Base-by-base conservation (phyloP, 2,329 filamentous ascomycete genomes). In the Cryphonectria parasitica region DNA sequence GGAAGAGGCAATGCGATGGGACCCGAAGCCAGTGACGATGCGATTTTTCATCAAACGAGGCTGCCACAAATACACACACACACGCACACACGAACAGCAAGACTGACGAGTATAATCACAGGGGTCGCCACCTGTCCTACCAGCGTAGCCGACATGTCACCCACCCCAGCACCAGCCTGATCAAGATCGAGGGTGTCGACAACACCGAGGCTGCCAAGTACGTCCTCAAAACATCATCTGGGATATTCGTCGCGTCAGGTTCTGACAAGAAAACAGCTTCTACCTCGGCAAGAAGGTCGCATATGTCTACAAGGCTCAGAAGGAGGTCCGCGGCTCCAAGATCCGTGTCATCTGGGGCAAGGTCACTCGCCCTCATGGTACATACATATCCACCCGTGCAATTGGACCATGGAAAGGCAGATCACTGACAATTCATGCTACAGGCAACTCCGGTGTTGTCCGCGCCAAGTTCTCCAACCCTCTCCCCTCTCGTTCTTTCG, bases 341-440 rank as follows among this genome's bases (percentile, higher is more conserved):
- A 97, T 98, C 87, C 91, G 95, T 82, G 92, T 98, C 79, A 98
- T 98, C 88, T 98, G 95, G 94, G 95, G 95, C 88, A 98, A 97
- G 89, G 92, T 98, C 83, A 97, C 94, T 83, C 89, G 94, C 82
- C 91, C 94, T 83, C 95, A 98, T 87, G 95, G 93, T 95, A 92
- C 79, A 86, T 83, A 73, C 64, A 68, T 45, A 34, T 63, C 65
- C 1, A 54, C 15, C 4, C 19, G 19, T 52, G 66, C 74, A 74
- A 71, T 19, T 34, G 63, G 61, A 36, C 52, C 10, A 74, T 67
- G 68, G 67, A 25, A 52, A 54, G 62, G 34, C 15, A 19, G 25
- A 61, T 66, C 34, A 61, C 71, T 72, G 58, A 72, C 45, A 31
- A 71, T 43, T 15, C 5, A 10, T 31, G 22, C 2, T 65, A 28